Conservation (phyloP, 1,284 basidiomycete genomes). For the Rhodotorula sp. region DNA sequence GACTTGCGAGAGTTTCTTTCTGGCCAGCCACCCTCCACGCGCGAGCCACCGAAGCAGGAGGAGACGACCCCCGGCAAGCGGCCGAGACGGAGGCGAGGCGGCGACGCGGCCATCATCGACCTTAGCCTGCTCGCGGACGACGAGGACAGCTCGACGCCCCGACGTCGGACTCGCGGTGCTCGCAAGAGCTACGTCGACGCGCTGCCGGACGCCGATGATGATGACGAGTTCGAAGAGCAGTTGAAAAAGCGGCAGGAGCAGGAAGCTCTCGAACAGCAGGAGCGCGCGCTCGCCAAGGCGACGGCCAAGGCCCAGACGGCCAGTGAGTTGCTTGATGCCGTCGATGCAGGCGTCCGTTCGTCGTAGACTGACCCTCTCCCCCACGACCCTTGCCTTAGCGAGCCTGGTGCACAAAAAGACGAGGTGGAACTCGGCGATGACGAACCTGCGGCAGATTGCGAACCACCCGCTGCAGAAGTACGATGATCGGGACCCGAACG, state of each 20-base stretch:
- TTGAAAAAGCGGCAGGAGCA: neutral
- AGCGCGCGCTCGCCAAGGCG: neutral
- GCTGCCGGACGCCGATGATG: constrained; percentile 19
- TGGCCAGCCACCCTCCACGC: neutral
- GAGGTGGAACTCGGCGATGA: constrained; percentile 61
- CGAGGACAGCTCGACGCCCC: neutral
- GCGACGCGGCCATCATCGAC: constrained; percentile 39
- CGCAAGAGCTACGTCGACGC: neutral
- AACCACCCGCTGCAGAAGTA: constrained; percentile 80
- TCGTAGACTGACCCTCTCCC: neutral
- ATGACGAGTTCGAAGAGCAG: constrained; percentile 28
- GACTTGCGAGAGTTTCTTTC: constrained; percentile 4
- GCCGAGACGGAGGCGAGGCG: constrained; percentile 49
- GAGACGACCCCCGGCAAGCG: constrained; percentile 57
- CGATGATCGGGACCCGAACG: constrained; percentile 64
- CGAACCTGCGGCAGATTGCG: constrained; percentile 73
- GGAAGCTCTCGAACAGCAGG: constrained; percentile 5
- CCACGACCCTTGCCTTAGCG: neutral
- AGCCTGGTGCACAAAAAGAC: constrained; percentile 6
- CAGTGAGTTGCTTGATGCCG: neutral
- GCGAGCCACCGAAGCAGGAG: neutral
- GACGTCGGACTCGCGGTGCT: neutral
- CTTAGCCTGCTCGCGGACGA: neutral
- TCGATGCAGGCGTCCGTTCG: too few species aligned
- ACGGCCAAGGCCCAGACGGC: neutral